phyloP scores from a whole-genome alignment of 2,329 filamentous ascomycete genomes.

The Diaporthe caulivora region DNA sequence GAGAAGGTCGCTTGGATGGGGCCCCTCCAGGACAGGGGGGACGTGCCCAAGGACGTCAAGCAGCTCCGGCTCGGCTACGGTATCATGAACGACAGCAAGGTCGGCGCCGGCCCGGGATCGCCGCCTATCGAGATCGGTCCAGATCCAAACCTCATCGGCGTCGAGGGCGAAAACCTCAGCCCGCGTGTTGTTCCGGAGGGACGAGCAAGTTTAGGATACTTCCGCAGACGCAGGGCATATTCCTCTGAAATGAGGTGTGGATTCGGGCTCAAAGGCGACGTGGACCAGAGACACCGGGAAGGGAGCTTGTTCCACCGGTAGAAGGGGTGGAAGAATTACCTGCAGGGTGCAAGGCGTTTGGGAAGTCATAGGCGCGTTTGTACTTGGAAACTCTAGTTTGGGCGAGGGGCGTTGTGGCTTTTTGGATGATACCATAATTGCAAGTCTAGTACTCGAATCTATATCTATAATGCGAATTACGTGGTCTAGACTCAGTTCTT shows the following conservation, averaged over 20 bases:
- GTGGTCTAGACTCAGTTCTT: too few relatives aligned
- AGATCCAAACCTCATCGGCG: conserved; percentile 21
- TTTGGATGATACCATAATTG: conserved; percentile 29
- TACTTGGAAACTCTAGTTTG: not conserved
- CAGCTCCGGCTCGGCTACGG: conserved; percentile 45
- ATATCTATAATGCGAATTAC: not conserved
- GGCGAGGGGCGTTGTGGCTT: not conserved
- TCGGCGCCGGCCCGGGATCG: not conserved
- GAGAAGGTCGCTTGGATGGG: conserved; percentile 49
- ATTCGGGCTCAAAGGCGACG: conserved; percentile 45
- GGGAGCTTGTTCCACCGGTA: conserved; percentile 37
- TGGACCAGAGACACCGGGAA: conserved; percentile 38
- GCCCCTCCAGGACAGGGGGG: conserved; percentile 36
- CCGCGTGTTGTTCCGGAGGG: not conserved
- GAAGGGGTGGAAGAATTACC: not conserved
- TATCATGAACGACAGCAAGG: conserved; percentile 34
- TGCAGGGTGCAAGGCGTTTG: not conserved
- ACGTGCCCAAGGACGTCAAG: conserved; percentile 43
- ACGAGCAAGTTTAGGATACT: conserved; percentile 24
- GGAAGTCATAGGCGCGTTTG: not conserved
- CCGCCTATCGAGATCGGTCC: conserved; percentile 4
- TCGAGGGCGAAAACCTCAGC: conserved; percentile 29
- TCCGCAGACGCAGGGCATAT: conserved; percentile 21
- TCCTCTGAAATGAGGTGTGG: conserved; percentile 42
- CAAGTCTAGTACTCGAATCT: not conserved